Percentiles rank a stretch among this genome's conserved stretches.
Conservation (phyloP, 768 basidiomycete genomes). For the Arthromyces matolae region DNA sequence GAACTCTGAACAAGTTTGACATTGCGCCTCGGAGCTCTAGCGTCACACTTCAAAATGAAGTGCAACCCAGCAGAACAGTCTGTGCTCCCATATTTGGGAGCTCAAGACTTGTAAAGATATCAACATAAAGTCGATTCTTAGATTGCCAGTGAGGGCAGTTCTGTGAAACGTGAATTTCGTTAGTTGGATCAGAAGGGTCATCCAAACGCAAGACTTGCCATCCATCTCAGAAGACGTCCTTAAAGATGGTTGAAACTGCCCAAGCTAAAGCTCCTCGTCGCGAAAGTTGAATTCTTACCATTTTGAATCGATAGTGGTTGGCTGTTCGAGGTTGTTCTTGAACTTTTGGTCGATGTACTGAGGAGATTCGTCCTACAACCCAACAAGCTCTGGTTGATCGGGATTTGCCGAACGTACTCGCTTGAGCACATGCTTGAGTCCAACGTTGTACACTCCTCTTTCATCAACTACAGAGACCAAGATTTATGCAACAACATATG, state of each 20-base stretch:
- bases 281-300: slow-evolving; percentile 44
- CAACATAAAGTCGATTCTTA: slow-evolving; percentile 14
- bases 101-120: slow-evolving; percentile 32
- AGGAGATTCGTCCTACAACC: neutral
- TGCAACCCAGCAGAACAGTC: slow-evolving; percentile 35
- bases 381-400: neutral
- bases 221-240: slow-evolving; percentile 38
- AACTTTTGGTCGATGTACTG: no score
- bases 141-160: slow-evolving; percentile 26
- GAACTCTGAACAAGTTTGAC: slow-evolving; percentile 24
- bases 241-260: slow-evolving; percentile 32
- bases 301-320: slow-evolving; percentile 31
- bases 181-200: slow-evolving; percentile 21
- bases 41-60: slow-evolving; percentile 27
- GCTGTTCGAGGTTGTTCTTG: slow-evolving; percentile 3
- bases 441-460: no score
- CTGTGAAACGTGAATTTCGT: slow-evolving; percentile 8
- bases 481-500: no score
- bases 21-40: slow-evolving; percentile 56
- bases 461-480: no score
- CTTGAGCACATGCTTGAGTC: no score
- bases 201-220: slow-evolving; percentile 44
- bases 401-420: slow-evolving; percentile 5
- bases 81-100: slow-evolving; percentile 37
- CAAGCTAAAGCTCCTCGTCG: slow-evolving; percentile 37